phyloP scores from a whole-genome alignment of 257 asterid species.

The Solanum clarkiae region DNA sequence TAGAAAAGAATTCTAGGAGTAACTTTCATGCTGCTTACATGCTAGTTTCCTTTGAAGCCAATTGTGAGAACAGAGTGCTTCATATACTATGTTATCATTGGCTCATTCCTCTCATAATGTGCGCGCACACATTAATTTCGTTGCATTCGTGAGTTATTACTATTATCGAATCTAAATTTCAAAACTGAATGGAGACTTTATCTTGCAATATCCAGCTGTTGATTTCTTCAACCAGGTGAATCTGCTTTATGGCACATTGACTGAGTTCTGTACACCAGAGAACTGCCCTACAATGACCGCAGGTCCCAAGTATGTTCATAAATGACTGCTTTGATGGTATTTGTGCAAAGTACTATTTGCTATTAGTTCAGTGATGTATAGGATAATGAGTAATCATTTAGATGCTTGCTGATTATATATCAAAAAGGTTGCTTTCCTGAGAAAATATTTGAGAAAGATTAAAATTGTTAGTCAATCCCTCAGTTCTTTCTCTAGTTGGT shows the following conservation, averaged over 20 bases:
- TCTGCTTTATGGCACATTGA: constrained; percentile 87
- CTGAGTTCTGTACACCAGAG: constrained; percentile 86
- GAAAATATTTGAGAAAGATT: neutral
- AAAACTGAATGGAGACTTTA: constrained; percentile 17
- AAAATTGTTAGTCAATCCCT: neutral
- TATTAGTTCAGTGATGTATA: neutral
- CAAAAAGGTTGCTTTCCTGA: neutral
- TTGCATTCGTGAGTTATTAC: neutral
- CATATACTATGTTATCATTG: neutral
- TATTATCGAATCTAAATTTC: neutral
- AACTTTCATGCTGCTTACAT: neutral
- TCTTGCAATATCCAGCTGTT: constrained; percentile 56
- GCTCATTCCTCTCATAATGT: neutral
- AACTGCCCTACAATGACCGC: constrained; percentile 95
- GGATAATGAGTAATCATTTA: neutral
- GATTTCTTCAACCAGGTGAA: constrained; percentile 97
- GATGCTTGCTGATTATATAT: neutral
- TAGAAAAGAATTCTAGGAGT: neutral
- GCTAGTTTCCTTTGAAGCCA: neutral
- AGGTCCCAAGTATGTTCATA: constrained; percentile 77
- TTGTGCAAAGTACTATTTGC: neutral
- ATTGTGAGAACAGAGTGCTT: neutral
- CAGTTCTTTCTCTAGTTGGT: neutral
- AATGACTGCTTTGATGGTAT: neutral
- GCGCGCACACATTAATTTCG: neutral